These are phyloP conservation scores for Pythium periplocum DNA, from an alignment of 352 stramenopile species.

Conservation along the genomic window DNA sequence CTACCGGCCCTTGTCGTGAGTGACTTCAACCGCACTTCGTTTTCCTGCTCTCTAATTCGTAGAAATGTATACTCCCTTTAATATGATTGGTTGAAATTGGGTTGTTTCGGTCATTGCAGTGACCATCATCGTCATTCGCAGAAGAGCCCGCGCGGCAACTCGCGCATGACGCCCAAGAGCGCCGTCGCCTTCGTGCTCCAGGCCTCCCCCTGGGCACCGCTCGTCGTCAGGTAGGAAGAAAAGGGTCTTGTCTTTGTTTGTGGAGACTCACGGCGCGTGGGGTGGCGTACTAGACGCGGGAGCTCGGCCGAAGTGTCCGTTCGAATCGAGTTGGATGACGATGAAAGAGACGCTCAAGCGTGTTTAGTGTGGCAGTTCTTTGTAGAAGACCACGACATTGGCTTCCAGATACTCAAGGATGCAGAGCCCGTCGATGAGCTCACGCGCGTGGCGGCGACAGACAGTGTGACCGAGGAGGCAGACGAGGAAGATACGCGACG, in stretches of 20 bases:
- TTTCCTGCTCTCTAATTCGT: constrained; percentile 4
- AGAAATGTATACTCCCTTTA: background rate
- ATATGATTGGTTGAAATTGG: constrained; percentile 32
- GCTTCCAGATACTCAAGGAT: constrained; percentile 56
- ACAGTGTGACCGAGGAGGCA: background rate
- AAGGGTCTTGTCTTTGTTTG: too few species aligned
- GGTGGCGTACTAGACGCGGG: constrained; percentile 24
- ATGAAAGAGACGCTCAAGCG: constrained; percentile 4
- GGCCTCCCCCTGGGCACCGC: constrained; percentile 35
- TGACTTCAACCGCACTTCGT: background rate
- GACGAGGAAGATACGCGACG: background rate
- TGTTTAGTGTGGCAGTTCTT: constrained; percentile 48
- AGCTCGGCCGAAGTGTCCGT: constrained; percentile 45
- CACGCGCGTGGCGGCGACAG: constrained; percentile 28
- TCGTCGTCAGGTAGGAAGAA: constrained; percentile 32
- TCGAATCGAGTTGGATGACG: constrained; percentile 13
- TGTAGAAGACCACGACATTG: constrained; percentile 53
- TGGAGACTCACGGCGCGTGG: too few species aligned
- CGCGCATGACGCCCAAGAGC: constrained; percentile 6
- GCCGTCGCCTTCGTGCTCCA: constrained; percentile 50
- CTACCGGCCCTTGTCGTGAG: constrained; percentile 32
- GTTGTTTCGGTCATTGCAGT: background rate
- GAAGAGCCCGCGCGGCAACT: too few species aligned
- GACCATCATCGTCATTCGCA: too few species aligned
- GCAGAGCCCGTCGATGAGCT: constrained; percentile 23